Evolutionary conservation across 202 grass and related monocot genomes (phyloP).

Genomic region (Schoenoplectus triqueter): DNA sequence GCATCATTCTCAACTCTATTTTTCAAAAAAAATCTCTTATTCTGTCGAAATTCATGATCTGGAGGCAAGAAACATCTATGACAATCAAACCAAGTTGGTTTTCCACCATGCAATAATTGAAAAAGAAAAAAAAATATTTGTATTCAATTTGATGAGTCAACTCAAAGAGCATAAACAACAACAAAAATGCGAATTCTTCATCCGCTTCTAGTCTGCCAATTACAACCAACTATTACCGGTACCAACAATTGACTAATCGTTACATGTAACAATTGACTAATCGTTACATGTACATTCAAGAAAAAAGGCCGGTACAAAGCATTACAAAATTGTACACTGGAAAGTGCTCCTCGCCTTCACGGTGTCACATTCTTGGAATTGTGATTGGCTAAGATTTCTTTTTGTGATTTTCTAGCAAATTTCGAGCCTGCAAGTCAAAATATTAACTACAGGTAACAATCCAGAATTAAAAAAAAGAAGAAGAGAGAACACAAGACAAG

Average conservation of each 20-base stretch:
- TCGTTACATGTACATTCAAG: conserved; percentile 31
- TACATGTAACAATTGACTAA: not conserved
- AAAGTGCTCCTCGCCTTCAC: conserved; percentile 12
- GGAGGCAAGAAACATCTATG: no score
- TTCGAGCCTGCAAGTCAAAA: conserved; percentile 5
- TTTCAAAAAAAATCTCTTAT: no score
- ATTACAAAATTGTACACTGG: conserved; percentile 39
- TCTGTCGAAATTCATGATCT: no score
- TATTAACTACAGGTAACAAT: not conserved
- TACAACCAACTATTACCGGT: conserved; percentile 4
- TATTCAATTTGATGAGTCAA: not conserved
- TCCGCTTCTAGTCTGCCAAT: not conserved
- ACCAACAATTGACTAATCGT: not conserved
- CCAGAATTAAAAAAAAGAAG: not conserved
- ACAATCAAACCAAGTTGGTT: no score
- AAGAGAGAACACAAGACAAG: not conserved
- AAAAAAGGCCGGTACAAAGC: not conserved
- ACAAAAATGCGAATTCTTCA: conserved; percentile 14
- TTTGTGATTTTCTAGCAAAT: conserved; percentile 29
- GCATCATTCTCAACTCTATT: no score
- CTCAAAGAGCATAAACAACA: not conserved
- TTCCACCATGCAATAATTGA: no score
- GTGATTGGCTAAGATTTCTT: conserved; percentile 19
- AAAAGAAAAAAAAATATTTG: no score
- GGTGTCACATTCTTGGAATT: not conserved